A percentile compares a stretch with the other conserved stretches of the same genome.
Conservation (phyloP, 1,284 basidiomycete species). For the Exobasidium cylindrosporum region DNA sequence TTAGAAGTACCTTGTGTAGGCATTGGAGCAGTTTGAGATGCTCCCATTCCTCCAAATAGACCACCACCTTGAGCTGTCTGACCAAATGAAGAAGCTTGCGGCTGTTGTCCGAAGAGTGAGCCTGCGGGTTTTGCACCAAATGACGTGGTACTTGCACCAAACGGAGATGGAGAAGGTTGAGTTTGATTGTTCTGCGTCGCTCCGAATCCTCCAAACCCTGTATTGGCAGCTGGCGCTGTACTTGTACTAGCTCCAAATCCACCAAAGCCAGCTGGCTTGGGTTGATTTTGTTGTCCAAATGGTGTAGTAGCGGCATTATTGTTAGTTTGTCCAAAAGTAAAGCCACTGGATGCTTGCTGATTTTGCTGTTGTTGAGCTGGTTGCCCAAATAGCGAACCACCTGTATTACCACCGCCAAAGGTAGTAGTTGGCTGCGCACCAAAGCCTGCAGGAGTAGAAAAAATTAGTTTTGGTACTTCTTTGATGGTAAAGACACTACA, state of each 20-base stretch:
- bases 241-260: conserved; percentile 32
- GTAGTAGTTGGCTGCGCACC: conserved; percentile 4
- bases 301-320: conserved; percentile 27
- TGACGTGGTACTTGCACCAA: not conserved
- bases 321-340: conserved; percentile 39
- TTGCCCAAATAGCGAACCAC: conserved; percentile 13
- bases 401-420: conserved; percentile 9
- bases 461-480: not conserved
- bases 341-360: conserved; percentile 26
- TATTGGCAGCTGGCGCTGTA: conserved; percentile 15
- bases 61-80: conserved; percentile 14
- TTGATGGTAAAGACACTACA: not conserved
- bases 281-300: conserved; percentile 38
- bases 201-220: conserved; percentile 33
- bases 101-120: conserved; percentile 19
- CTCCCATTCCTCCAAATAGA: conserved; percentile 15
- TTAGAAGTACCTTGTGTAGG: conserved; percentile 20
- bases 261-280: conserved; percentile 30
- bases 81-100: conserved; percentile 40
- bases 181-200: conserved; percentile 16
- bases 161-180: not conserved
- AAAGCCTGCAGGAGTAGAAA: conserved; percentile 7
- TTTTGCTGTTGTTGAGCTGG: conserved; percentile 23
- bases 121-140: conserved; percentile 13
- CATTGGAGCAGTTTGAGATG: conserved; percentile 4